Percentiles rank a stretch among this genome's conserved stretches.
phyloP scores from a whole-genome alignment of 2,329 filamentous ascomycete genomes.

The Orbilia quercus region DNA sequence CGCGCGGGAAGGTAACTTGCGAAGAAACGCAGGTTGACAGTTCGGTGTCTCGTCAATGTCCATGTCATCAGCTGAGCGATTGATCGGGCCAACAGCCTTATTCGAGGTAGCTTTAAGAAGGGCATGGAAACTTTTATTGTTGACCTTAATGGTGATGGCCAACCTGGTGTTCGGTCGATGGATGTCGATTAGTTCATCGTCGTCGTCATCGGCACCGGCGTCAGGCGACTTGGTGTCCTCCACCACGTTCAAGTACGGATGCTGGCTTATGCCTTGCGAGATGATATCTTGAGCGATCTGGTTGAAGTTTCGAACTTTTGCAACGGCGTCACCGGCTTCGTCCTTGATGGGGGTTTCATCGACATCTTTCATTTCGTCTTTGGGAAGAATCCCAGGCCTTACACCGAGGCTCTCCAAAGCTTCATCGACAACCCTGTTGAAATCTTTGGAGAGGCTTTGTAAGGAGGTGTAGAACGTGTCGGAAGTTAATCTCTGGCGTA shows the following conservation, averaged over 20 bases:
- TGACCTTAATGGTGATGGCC: slow-evolving; percentile 2
- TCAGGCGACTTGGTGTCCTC: slow-evolving; percentile 25
- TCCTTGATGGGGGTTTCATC: slow-evolving; percentile 21
- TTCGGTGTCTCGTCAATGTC: slow-evolving; percentile 28
- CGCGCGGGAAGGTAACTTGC: slow-evolving; percentile 18
- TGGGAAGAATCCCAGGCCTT: slow-evolving; percentile 17
- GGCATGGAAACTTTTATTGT: slow-evolving; percentile 30
- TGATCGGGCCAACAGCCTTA: background rate
- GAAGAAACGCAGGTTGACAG: background rate
- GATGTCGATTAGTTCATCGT: slow-evolving; percentile 2
- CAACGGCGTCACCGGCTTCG: slow-evolving; percentile 14
- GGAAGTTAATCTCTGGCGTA: slow-evolving; percentile 43
- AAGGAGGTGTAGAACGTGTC: slow-evolving; percentile 46
- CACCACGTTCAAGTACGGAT: slow-evolving; percentile 33
- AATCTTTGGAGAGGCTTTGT: slow-evolving; percentile 17
- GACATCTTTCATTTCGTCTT: slow-evolving; percentile 50
- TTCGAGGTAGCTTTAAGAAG: background rate
- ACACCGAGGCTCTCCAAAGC: slow-evolving; percentile 24
- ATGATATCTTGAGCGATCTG: slow-evolving; percentile 31
- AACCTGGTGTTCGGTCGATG: background rate
- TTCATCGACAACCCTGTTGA: slow-evolving; percentile 38
- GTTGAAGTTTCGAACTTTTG: slow-evolving; percentile 34
- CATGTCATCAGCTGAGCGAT: slow-evolving; percentile 25
- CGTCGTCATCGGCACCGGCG: slow-evolving; percentile 7
- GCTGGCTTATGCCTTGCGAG: slow-evolving; percentile 21